Base-by-base conservation (phyloP, 257 asterid species). In the Dorcoceras hygrometricum region DNA sequence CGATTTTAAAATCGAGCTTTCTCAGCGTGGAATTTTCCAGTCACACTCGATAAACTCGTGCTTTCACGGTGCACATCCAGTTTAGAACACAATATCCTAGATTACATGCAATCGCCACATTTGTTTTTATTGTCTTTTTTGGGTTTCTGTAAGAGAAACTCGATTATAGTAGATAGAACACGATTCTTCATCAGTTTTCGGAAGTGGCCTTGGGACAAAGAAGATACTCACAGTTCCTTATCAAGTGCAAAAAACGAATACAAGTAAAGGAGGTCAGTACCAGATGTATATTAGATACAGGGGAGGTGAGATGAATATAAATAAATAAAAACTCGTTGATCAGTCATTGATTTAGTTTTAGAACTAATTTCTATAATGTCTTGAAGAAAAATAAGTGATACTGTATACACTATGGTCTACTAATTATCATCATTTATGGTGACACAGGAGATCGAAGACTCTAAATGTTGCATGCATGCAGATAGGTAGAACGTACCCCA, bases 1-100 rank as follows among this genome's bases (percentile, higher is more conserved):
- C 73, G 51, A 71, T 67, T 65, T 29, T 65, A 67, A 10, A 36
- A 75, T 48, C 36, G 46, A 57, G 61, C 59, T 23, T 18, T 68
- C 71, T 50, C 48, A 29, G 20, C 57, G 5, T 11, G 23, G 59
- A 51, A 22, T 18, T 61, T 7, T 3, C 5, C 27, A 55, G 9
- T 43, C 70, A 55, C 50, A 39, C n/a, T 39, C n/a, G 51, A 43
- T 43, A 43, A 43, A 43, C 51, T 43, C 19, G 51, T 43, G 51
- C 51, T 43, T 43, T 43, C 6, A 43, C 10, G 10, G 2, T 9
- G 1, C 4, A 36, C 11, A 11, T 36, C 6, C 51, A 14, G 4
- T 43, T 43, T 4, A 43, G 51, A 43, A 2, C 19, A 36, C 48
- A 10, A 36, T 1, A 36, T 36, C 48, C 16, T 8, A 36, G 3